Evolutionary conservation across 1,139 yeast species (phyloP).

Genomic region (Suhomyces bribrorum): DNA sequence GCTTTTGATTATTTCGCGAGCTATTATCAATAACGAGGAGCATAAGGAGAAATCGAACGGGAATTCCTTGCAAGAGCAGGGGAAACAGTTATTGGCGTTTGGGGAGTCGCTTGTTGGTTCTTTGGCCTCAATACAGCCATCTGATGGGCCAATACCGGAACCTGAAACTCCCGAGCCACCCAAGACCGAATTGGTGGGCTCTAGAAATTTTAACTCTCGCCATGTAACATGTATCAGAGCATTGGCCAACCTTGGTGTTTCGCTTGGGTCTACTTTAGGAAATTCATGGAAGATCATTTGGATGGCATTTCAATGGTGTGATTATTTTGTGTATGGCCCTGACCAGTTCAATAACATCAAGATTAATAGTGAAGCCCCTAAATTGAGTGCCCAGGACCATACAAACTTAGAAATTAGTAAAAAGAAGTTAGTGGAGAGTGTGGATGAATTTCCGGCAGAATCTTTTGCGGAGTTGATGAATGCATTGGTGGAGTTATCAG

Average conservation of each 20-base stretch:
- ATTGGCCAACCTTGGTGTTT: constrained; percentile 68
- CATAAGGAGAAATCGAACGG: constrained; percentile 11
- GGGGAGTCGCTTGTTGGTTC: constrained; percentile 67
- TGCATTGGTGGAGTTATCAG: constrained; percentile 48
- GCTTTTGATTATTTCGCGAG: constrained; percentile 56
- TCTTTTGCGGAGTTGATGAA: constrained; percentile 51
- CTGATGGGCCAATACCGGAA: neutral
- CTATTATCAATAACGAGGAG: constrained; percentile 47
- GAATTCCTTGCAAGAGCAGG: constrained; percentile 25
- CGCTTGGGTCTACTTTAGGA: constrained; percentile 71
- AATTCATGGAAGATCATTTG: constrained; percentile 70
- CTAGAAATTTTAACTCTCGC: constrained; percentile 54
- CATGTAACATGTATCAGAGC: constrained; percentile 81
- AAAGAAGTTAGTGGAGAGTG: constrained; percentile 61
- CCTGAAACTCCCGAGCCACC: neutral
- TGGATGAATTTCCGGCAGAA: constrained; percentile 51
- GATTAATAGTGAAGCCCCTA: constrained; percentile 27
- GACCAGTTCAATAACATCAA: constrained; percentile 33
- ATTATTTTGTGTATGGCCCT: constrained; percentile 63
- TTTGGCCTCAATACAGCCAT: constrained; percentile 27
- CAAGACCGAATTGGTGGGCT: neutral
- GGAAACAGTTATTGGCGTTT: constrained; percentile 45
- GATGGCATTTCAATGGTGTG: constrained; percentile 75
- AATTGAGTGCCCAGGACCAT: constrained; percentile 46
- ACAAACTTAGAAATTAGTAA: constrained; percentile 56